Conservation (phyloP, 1,284 basidiomycete genomes). For the Coniferiporia weirii region DNA sequence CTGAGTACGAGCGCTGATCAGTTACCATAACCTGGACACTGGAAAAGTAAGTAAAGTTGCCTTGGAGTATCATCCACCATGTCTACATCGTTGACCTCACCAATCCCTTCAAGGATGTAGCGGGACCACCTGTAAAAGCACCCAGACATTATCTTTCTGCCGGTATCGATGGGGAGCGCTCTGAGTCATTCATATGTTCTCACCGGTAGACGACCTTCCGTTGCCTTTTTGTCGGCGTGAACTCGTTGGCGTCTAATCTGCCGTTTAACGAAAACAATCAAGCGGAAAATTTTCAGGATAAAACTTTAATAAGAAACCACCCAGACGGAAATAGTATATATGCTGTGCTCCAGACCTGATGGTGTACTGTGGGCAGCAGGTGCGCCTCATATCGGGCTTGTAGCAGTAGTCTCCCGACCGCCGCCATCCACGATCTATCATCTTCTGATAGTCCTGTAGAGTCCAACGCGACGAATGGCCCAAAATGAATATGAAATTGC, state of each 20-base stretch:
- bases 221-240: constrained; percentile 75
- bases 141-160: neutral
- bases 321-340: neutral
- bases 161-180: neutral
- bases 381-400: constrained; percentile 74
- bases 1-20: neutral
- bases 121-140: constrained; percentile 63
- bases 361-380: constrained; percentile 92
- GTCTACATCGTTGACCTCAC: constrained; percentile 33
- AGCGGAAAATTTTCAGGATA: neutral
- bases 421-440: constrained; percentile 90
- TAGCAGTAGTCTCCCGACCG: constrained; percentile 79
- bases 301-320: neutral
- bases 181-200: constrained; percentile 11
- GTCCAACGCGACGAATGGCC: neutral
- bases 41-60: constrained; percentile 18
- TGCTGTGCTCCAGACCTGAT: constrained; percentile 53
- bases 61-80: constrained; percentile 26
- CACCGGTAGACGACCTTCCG: constrained; percentile 71
- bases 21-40: neutral
- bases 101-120: constrained; percentile 46
- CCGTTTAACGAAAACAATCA: neutral
- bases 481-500: constrained; percentile 5
- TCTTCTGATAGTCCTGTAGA: constrained; percentile 61
- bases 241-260: constrained; percentile 70